Conservation (phyloP, 1,284 basidiomycete genomes). For the Athelia sp. region DNA sequence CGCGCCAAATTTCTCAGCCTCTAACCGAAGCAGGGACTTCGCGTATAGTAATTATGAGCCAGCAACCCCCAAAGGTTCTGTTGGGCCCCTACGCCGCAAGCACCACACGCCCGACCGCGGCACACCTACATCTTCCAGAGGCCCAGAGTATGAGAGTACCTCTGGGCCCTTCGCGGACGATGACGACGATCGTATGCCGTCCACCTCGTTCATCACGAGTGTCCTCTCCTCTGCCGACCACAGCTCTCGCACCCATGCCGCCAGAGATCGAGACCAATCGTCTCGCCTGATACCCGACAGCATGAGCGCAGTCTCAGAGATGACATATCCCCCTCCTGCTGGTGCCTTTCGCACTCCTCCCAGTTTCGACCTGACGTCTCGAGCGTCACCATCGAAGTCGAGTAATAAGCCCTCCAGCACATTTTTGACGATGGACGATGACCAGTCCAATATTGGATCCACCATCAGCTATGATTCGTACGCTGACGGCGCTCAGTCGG, state of each 20-base stretch:
- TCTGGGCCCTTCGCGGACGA: slow-evolving; percentile 51
- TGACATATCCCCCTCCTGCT: slow-evolving; percentile 42
- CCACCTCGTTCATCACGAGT: slow-evolving; percentile 57
- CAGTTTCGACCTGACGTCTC: slow-evolving; percentile 9
- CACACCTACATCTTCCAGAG: slow-evolving; percentile 26
- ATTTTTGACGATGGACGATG: slow-evolving; percentile 17
- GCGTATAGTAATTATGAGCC: background rate
- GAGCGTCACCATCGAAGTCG: slow-evolving; percentile 10
- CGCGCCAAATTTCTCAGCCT: background rate
- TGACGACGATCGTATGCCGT: slow-evolving; percentile 50
- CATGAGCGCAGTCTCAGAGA: slow-evolving; percentile 44
- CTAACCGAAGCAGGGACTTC: background rate
- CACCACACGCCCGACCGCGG: slow-evolving; percentile 14
- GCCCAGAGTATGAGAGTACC: slow-evolving; percentile 60
- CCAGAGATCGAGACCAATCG: background rate
- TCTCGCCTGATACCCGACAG: slow-evolving; percentile 31
- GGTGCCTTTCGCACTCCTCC: slow-evolving; percentile 11
- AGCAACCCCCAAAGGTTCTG: slow-evolving; percentile 1
- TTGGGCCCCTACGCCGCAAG: slow-evolving; percentile 6
- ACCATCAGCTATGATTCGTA: slow-evolving; percentile 8
- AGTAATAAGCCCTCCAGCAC: slow-evolving; percentile 26
- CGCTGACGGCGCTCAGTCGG: slow-evolving; percentile 10
- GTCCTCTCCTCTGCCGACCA: slow-evolving; percentile 31
- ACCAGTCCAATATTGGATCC: background rate
- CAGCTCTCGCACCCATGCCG: slow-evolving; percentile 2